These are phyloP conservation scores for Malus hybrid DNA, from an alignment of 331 rosid genomes.

Conservation along the genomic window DNA sequence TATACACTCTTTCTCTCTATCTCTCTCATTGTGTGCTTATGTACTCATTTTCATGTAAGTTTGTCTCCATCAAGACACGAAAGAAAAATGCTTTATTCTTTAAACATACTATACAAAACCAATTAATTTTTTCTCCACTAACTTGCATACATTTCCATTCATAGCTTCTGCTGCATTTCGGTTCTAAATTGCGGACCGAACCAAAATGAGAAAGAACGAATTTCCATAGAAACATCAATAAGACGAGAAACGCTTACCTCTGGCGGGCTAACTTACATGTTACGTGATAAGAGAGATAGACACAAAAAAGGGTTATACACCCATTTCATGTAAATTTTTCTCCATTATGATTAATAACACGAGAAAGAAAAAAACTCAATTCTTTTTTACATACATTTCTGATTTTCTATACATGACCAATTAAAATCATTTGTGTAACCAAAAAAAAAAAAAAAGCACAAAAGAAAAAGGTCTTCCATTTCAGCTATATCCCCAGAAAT, in stretches of 20 bases:
- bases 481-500: neutral
- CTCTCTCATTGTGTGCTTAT: neutral
- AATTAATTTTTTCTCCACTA: neutral
- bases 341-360: neutral
- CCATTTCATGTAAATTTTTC: neutral
- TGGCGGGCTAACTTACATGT: neutral
- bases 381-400: neutral
- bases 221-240: neutral
- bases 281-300: neutral
- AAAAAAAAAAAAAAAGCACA: neutral
- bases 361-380: neutral
- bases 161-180: neutral
- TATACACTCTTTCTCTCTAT: neutral
- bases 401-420: neutral
- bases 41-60: neutral
- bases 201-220: neutral
- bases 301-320: neutral
- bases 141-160: neutral
- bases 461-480: neutral
- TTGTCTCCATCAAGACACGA: neutral
- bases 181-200: neutral
- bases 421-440: neutral
- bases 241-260: neutral
- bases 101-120: neutral
- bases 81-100: neutral